Evolutionary conservation across 345 rosid genomes (phyloP).

Genomic region (Arabis alpina): DNA sequence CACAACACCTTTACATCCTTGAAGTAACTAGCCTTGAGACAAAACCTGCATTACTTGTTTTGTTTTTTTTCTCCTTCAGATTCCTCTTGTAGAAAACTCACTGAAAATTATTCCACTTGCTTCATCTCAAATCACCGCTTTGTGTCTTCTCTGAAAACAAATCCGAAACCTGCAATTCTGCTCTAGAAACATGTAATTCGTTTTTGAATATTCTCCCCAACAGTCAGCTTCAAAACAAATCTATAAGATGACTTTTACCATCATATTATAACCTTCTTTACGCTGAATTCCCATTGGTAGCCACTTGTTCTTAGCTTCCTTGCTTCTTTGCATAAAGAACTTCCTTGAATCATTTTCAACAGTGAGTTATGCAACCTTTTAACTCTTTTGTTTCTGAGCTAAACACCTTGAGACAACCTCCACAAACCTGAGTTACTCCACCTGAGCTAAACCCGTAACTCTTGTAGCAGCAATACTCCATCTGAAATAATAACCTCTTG

Average conservation of each 20-base stretch:
- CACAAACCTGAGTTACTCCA: neutral
- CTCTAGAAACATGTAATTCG: neutral
- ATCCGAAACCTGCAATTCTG: neutral
- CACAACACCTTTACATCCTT: neutral
- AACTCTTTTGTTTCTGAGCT: neutral
- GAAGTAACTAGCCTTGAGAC: neutral
- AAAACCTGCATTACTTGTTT: neutral
- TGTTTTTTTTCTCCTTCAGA: no score
- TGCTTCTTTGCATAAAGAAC: neutral
- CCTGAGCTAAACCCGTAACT: neutral
- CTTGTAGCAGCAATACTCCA: neutral
- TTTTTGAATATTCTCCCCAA: neutral
- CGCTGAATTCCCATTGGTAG: neutral
- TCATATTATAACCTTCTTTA: neutral
- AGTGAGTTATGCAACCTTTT: neutral
- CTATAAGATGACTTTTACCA: no score
- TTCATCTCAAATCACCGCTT: neutral
- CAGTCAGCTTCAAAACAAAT: neutral
- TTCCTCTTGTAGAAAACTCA: neutral
- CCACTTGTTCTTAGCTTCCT: neutral
- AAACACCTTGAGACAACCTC: neutral
- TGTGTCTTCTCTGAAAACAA: neutral
- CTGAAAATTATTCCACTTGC: neutral
- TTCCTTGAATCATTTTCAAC: neutral
- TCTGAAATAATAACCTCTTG: neutral